Conservation (phyloP, 768 basidiomycete genomes). For the Suillus luteus region DNA sequence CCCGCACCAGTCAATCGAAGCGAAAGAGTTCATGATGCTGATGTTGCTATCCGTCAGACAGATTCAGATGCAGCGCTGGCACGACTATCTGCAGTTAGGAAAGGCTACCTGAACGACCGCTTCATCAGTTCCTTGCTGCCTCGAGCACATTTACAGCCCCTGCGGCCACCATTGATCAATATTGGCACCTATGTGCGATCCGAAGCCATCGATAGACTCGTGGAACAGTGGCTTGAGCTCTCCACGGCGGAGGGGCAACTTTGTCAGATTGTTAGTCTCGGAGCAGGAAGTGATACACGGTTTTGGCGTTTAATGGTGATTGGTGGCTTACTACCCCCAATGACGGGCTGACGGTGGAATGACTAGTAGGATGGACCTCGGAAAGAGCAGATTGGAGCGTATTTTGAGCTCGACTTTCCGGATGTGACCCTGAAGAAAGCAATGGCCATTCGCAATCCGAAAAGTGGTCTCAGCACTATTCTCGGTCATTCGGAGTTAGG, state of each 20-base stretch:
- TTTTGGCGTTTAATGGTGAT: constrained; percentile 88
- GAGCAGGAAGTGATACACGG: constrained; percentile 93
- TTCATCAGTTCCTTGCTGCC: constrained; percentile 70
- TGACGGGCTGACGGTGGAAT: constrained; percentile 10
- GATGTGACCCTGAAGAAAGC: constrained; percentile 85
- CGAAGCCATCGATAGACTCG: constrained; percentile 74
- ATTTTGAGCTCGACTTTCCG: constrained; percentile 90
- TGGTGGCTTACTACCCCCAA: constrained; percentile 12
- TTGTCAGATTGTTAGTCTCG: constrained; percentile 91
- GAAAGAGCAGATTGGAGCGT: constrained; percentile 52
- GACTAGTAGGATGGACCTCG: constrained; percentile 56
- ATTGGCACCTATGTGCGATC: constrained; percentile 90
- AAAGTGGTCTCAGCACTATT: constrained; percentile 39
- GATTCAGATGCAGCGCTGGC: constrained; percentile 84
- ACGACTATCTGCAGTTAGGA: constrained; percentile 81
- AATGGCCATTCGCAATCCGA: constrained; percentile 69
- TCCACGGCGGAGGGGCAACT: constrained; percentile 43
- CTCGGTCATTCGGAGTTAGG: constrained; percentile 21
- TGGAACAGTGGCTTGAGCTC: constrained; percentile 61
- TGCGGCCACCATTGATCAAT: constrained; percentile 88
- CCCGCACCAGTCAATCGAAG: constrained; percentile 1
- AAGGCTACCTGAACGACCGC: constrained; percentile 79
- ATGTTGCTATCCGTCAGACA: constrained; percentile 71
- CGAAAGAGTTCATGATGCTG: constrained; percentile 42
- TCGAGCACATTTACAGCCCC: constrained; percentile 58